These are phyloP conservation scores for Andrographis paniculata DNA, from an alignment of 305 asterid genomes.

Conservation along the genomic window DNA sequence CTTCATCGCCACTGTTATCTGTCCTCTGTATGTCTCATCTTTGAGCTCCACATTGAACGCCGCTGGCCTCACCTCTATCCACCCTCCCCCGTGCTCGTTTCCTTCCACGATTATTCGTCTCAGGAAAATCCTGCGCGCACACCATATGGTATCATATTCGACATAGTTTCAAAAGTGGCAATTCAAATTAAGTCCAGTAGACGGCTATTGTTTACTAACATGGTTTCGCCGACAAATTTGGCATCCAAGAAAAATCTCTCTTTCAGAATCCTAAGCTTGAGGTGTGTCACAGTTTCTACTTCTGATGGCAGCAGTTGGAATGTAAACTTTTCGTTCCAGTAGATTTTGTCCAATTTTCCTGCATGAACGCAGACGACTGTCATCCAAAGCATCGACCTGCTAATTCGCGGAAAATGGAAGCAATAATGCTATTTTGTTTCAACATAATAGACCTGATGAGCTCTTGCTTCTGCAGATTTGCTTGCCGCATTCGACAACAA, in stretches of 20 bases:
- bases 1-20: slow-evolving; percentile 50
- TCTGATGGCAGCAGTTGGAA: slow-evolving; percentile 17
- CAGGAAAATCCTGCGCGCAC: slow-evolving; percentile 2
- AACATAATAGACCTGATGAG: slow-evolving; percentile 37
- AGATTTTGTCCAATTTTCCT: slow-evolving; percentile 31
- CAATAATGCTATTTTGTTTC: no score
- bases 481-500: slow-evolving; percentile 55
- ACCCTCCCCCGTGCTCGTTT: slow-evolving; percentile 19
- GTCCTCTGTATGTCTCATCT: slow-evolving; percentile 41
- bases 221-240: slow-evolving; percentile 12
- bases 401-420: no score
- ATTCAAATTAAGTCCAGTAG: no score
- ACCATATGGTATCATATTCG: no score
- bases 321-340: slow-evolving; percentile 12
- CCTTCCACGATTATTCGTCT: slow-evolving; percentile 7
- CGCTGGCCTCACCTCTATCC: slow-evolving; percentile 38
- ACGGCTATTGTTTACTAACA: no score
- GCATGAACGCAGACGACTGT: slow-evolving; percentile 12
- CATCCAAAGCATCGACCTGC: background rate
- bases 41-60: slow-evolving; percentile 66
- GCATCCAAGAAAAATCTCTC: slow-evolving; percentile 36
- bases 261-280: slow-evolving; percentile 53
- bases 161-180: no score
- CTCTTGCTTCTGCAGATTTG: slow-evolving; percentile 49
- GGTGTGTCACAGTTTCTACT: slow-evolving; percentile 37